These are phyloP conservation scores for Cladorrhinum samala DNA, from an alignment of 495 filamentous ascomycete genomes.

Conservation along the genomic window DNA sequence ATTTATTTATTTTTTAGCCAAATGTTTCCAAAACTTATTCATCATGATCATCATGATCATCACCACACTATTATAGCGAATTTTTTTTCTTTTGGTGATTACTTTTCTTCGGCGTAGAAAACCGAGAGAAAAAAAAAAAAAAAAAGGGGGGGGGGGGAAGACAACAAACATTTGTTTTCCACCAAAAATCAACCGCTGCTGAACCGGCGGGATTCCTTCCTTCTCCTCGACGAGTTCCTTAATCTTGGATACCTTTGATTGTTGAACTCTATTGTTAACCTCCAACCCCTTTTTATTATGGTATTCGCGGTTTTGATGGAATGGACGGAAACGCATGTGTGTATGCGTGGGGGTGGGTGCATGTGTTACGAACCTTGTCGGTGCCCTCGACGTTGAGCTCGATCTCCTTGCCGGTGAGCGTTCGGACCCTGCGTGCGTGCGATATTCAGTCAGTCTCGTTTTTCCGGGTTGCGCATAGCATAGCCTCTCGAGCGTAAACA, in stretches of 20 bases:
- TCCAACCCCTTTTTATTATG: no score
- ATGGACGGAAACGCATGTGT: no score
- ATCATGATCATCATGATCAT: neutral
- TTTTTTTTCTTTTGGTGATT: neutral
- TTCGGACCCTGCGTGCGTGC: conserved; percentile 66
- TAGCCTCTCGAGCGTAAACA: no score
- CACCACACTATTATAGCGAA: neutral
- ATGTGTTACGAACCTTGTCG: conserved; percentile 61
- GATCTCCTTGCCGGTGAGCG: conserved; percentile 97
- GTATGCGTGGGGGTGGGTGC: neutral
- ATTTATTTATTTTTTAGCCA: no score
- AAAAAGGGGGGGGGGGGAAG: neutral
- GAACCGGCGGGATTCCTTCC: conserved; percentile 94
- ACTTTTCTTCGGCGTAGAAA: no score
- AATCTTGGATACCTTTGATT: conserved; percentile 75
- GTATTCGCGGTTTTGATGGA: no score
- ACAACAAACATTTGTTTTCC: conserved; percentile 89
- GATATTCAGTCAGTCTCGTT: no score
- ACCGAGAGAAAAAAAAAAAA: neutral
- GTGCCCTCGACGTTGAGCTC: conserved; percentile 90
- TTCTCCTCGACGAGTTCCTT: conserved; percentile 99
- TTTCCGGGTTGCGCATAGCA: no score
- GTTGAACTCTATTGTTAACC: no score
- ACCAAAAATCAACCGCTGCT: conserved; percentile 91
- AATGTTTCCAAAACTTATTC: no score